Evolutionary conservation across 805 yeast species (phyloP).

Genomic region (Ogataea methanolica): DNA sequence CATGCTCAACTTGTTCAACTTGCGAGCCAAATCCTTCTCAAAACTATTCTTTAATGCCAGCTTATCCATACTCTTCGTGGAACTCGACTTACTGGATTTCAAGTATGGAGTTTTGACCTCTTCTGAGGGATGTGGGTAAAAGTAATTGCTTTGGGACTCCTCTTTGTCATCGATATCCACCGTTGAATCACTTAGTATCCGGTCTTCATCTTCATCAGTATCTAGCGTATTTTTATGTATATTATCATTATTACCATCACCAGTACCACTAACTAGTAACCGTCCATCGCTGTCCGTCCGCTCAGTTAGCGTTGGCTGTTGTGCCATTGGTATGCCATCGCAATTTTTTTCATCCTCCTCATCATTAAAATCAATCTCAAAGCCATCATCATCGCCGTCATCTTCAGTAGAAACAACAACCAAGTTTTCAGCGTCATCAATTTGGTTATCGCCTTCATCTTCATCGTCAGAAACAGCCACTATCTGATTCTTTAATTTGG

Average conservation of each 20-base stretch:
- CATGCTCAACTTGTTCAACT: conserved; percentile 3
- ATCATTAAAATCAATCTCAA: conserved; percentile 32
- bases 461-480: conserved; percentile 7
- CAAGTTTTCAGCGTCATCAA: neutral
- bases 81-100: conserved; percentile 3
- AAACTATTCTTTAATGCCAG: conserved; percentile 3
- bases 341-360: conserved; percentile 5
- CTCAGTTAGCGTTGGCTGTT: neutral
- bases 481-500: conserved; percentile 13
- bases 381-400: conserved; percentile 14
- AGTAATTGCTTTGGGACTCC: conserved; percentile 46
- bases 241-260: neutral
- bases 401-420: conserved; percentile 3
- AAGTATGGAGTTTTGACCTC: conserved; percentile 23
- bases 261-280: neutral
- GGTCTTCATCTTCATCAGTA: neutral
- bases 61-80: conserved; percentile 4
- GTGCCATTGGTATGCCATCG: neutral
- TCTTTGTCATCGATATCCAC: conserved; percentile 45
- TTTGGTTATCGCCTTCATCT: conserved; percentile 9
- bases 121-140: conserved; percentile 43
- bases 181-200: conserved; percentile 33
- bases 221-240: neutral
- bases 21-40: conserved; percentile 7
- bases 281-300: neutral